These are phyloP conservation scores for Linnemannia exigua DNA, from an alignment of 192 early-diverging fungal genomes.

Conservation along the genomic window DNA sequence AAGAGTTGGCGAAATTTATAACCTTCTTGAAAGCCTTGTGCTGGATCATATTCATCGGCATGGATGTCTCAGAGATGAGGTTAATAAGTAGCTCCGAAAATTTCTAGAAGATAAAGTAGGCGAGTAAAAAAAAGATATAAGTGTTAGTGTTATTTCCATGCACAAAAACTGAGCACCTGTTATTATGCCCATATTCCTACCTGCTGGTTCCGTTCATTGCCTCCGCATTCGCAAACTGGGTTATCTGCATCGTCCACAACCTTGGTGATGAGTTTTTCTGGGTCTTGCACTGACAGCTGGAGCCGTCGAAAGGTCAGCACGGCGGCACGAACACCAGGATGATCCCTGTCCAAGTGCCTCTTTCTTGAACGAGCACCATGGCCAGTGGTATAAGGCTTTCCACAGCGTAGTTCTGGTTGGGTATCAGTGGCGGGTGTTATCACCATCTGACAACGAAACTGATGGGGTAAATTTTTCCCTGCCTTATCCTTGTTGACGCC, in stretches of 20 bases:
- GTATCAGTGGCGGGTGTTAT: conserved; percentile 18
- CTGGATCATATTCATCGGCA: conserved; percentile 14
- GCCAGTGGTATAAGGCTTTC: neutral
- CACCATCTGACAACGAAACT: conserved; percentile 20
- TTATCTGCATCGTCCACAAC: neutral
- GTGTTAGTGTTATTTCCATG: neutral
- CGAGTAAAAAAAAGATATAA: neutral
- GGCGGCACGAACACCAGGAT: conserved; percentile 16
- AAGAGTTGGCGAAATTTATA: conserved; percentile 5
- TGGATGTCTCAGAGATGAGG: conserved; percentile 14
- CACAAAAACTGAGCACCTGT: neutral
- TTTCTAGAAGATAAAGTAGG: neutral
- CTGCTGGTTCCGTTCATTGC: neutral
- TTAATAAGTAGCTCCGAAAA: conserved; percentile 15
- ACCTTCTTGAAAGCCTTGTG: conserved; percentile 10
- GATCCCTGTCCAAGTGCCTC: conserved; percentile 14
- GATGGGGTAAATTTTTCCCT: neutral
- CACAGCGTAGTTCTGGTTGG: conserved; percentile 8
- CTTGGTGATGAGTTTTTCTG: conserved; percentile 16
- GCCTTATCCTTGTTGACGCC: no score
- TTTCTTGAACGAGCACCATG: neutral
- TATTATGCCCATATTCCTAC: conserved; percentile 6
- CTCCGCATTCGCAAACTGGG: conserved; percentile 16
- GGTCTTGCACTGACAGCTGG: conserved; percentile 8
- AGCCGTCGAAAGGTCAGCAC: conserved; percentile 6